Evolutionary conservation across 139 green algal species (phyloP), one percentile per base, ranked within the genome.

Genomic region (Asterochloris sp.): DNA sequence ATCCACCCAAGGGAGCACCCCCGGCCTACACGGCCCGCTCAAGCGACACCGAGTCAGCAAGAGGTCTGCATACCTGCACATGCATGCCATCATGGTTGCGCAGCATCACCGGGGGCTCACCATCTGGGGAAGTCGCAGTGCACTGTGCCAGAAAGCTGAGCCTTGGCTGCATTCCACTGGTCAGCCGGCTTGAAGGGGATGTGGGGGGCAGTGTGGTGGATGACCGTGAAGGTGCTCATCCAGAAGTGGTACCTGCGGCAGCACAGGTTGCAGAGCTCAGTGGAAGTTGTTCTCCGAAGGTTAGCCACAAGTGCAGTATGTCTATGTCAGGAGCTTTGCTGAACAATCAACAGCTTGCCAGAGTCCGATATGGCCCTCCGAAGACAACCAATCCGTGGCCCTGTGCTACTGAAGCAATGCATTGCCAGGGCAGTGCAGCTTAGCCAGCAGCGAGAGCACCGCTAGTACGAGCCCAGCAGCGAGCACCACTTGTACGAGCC

Each of bases 121-220:
- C 90, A 94, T 17, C 74, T 74, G 17, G 96, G 96, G 89, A 95
- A 98, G 85, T 98, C 93, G 90, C 96, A 98, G 92, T 99, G 95
- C 82, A 99, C 96, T 63, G 96, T 98, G 86, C 96, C 96, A 12
- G 86, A 86, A 23, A 97, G 90, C 90, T 97, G 95, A 26, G 94
- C 94, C 88, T 98, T 91, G 38, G 95, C 96, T 11, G 93, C 91
- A 64, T 99, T 96, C 96, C 96, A 99, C 73, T 96, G 87, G 19
- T 85, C 79, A 0, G 92, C 90, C 23, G 86, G 83, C 92, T 98
- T 98, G 94, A 99, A 99, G 80, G 96, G 96, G 86, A 99, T 99
- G 89, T 99, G 96, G 10, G 95, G 96, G 24, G 96, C 95, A 10
- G 96, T 99, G 92, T 99, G 96, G 92, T 99, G 96, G 66, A 98